phyloP scores from a whole-genome alignment of 345 rosid genomes.

The Dipteronia dyeriana region DNA sequence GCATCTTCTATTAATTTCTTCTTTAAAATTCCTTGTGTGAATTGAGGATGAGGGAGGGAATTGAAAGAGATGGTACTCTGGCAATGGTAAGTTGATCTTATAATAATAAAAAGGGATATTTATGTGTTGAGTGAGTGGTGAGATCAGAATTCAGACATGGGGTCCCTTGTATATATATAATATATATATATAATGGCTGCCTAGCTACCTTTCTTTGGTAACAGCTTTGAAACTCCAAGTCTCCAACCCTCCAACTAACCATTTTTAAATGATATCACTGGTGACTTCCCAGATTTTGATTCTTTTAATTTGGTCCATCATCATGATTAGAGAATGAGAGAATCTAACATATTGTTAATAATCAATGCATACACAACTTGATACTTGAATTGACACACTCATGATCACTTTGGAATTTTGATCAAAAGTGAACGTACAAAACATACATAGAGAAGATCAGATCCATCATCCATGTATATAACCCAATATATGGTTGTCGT shows the following conservation, averaged over 20 bases:
- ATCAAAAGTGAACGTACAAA: neutral
- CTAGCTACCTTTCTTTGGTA: constrained; percentile 37
- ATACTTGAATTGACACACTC: neutral
- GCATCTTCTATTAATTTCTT: constrained; percentile 11
- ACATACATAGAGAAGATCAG: neutral
- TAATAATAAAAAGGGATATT: neutral
- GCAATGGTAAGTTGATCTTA: neutral
- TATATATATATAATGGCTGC: neutral
- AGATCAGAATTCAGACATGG: neutral
- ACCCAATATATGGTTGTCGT: constrained; percentile 10
- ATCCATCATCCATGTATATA: neutral
- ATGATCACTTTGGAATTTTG: neutral
- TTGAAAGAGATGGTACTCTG: neutral
- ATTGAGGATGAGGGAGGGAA: neutral
- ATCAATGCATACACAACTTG: too few species aligned
- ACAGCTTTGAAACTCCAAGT: constrained; percentile 2
- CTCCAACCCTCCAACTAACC: constrained; percentile 27
- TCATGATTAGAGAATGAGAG: constrained; percentile 22
- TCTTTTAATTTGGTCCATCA: constrained; percentile 1
- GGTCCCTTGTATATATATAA: constrained; percentile 12
- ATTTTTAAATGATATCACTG: neutral
- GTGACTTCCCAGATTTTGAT: neutral
- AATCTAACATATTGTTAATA: neutral
- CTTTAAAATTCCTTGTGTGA: neutral
- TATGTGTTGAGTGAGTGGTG: constrained; percentile 6